Percentiles rank a stretch among this genome's conserved stretches.
Conservation (phyloP, 768 basidiomycete species). For the Boletus rubropictus region DNA sequence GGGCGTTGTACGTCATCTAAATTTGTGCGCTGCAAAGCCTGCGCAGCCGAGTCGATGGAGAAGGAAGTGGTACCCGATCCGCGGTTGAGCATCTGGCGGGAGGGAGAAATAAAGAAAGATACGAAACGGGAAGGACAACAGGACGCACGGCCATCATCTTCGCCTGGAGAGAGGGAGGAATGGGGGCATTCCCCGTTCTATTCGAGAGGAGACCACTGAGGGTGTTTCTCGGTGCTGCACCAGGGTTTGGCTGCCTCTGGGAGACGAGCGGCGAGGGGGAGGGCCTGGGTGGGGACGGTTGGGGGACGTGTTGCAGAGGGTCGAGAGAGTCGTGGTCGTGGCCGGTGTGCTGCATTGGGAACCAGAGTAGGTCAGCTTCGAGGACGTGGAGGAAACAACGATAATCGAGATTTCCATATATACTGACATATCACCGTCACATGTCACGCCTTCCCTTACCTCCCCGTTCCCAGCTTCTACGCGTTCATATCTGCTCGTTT, state of each 20-base stretch:
- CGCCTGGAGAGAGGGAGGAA: slow-evolving; percentile 85
- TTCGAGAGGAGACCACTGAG: slow-evolving; percentile 41
- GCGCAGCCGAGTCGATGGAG: slow-evolving; percentile 38
- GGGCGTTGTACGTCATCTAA: slow-evolving; percentile 27
- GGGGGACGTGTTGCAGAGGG: background rate
- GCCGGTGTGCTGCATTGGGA: slow-evolving; percentile 21
- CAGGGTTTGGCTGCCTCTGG: slow-evolving; percentile 10
- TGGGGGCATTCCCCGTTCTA: slow-evolving; percentile 50
- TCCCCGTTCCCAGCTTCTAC: too few species aligned
- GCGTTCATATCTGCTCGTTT: too few species aligned
- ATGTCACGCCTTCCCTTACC: slow-evolving; percentile 9
- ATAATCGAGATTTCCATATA: slow-evolving; percentile 35
- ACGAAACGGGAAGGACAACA: background rate
- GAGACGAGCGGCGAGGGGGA: background rate
- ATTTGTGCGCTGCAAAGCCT: slow-evolving; percentile 36
- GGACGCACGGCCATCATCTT: slow-evolving; percentile 84
- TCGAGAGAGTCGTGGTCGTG: slow-evolving; percentile 12
- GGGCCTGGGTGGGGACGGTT: background rate
- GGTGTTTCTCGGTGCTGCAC: slow-evolving; percentile 22
- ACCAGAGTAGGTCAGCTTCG: slow-evolving; percentile 1
- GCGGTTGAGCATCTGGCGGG: slow-evolving; percentile 44
- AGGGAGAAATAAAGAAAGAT: slow-evolving; percentile 14
- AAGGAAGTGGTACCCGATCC: slow-evolving; percentile 26
- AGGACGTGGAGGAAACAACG: slow-evolving; percentile 18
- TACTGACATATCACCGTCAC: slow-evolving; percentile 18